phyloP scores from a whole-genome alignment of 495 filamentous ascomycete genomes.

The Pseudevernia furfuracea region DNA sequence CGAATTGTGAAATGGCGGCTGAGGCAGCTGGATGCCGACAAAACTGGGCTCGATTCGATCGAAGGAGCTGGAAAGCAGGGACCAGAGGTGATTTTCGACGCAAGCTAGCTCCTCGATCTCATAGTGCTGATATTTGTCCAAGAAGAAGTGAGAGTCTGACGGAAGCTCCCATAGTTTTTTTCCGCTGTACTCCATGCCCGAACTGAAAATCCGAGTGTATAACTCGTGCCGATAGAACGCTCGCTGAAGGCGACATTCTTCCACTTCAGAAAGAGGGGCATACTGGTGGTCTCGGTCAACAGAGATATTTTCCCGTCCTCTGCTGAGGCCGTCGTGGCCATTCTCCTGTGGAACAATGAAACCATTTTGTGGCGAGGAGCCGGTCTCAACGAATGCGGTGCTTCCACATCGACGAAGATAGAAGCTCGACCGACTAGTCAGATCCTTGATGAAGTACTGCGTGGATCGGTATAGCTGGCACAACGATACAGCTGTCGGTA shows the following conservation, averaged over 20 bases:
- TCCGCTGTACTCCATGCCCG: background rate
- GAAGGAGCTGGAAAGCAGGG: background rate
- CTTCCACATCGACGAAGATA: background rate
- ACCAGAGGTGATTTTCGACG: background rate
- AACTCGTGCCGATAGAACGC: background rate
- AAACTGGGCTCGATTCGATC: background rate
- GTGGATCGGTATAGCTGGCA: background rate
- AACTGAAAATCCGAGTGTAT: background rate
- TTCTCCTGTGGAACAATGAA: too few species aligned
- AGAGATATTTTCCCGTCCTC: too few species aligned
- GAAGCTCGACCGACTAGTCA: background rate
- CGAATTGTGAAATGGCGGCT: background rate
- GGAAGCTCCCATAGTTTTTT: background rate
- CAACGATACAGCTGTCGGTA: background rate
- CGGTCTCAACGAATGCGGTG: background rate
- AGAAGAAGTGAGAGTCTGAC: background rate
- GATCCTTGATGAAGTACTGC: background rate
- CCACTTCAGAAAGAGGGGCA: background rate
- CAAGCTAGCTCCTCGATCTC: background rate
- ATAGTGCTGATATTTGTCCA: background rate
- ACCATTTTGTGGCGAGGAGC: too few species aligned
- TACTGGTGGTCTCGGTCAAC: background rate
- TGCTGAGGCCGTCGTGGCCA: too few species aligned
- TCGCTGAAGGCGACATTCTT: background rate
- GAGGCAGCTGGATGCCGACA: background rate